Evolutionary conservation across 2,329 filamentous ascomycete genomes (phyloP).

Genomic region (Fusarium guadeloupense): DNA sequence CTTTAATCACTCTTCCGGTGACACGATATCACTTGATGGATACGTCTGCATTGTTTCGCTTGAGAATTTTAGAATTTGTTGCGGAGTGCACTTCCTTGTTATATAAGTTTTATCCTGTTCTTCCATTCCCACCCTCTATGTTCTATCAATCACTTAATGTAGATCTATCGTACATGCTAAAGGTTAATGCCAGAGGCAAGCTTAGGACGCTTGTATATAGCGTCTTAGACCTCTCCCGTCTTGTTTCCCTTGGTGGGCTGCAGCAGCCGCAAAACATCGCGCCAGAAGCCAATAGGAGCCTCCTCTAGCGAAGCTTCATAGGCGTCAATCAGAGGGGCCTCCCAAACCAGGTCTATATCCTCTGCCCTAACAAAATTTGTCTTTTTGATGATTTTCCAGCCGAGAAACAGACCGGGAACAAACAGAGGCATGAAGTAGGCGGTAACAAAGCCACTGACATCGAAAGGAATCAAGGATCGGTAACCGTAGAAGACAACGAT

Average conservation of each 20-base stretch:
- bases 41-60: too few species aligned
- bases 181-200: too few species aligned
- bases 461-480: background rate
- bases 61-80: too few species aligned
- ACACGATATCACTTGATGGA: too few species aligned
- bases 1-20: too few species aligned
- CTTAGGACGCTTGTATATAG: too few species aligned
- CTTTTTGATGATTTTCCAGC: background rate
- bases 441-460: background rate
- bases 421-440: background rate
- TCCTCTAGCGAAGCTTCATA: background rate
- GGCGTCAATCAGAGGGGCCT: background rate
- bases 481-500: constrained; percentile 46
- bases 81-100: too few species aligned
- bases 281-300: background rate
- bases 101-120: too few species aligned
- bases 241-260: background rate
- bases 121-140: too few species aligned
- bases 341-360: background rate
- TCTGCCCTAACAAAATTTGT: background rate
- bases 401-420: background rate
- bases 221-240: background rate
- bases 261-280: background rate
- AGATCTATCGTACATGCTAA: too few species aligned
- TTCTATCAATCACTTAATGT: too few species aligned